These are phyloP conservation scores for Schizothecium vesticola DNA, from an alignment of 495 filamentous ascomycete genomes.

Conservation along the genomic window DNA sequence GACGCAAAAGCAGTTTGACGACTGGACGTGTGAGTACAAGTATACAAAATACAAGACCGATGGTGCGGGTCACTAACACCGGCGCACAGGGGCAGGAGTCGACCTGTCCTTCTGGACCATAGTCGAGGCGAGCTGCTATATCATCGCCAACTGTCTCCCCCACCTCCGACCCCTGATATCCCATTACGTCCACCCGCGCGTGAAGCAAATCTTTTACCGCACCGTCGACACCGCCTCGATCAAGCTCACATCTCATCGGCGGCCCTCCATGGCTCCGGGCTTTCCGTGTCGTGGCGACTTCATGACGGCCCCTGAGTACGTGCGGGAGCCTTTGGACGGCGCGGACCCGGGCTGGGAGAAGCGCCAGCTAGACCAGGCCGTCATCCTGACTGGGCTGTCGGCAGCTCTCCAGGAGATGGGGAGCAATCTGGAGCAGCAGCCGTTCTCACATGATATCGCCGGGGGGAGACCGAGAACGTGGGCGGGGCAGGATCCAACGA, in stretches of 20 bases:
- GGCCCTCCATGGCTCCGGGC: not conserved
- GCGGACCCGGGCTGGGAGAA: not conserved
- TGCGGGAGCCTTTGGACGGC: not conserved
- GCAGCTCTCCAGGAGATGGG: not conserved
- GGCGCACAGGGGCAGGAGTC: slow-evolving; percentile 5
- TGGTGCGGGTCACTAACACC: not conserved
- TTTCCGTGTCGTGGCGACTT: not conserved
- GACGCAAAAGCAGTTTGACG: not conserved
- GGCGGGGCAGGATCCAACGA: not conserved
- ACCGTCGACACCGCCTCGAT: slow-evolving; percentile 1
- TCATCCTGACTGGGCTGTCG: not conserved
- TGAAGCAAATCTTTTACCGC: slow-evolving; percentile 5
- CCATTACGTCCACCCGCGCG: slow-evolving; percentile 3
- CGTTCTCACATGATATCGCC: not conserved
- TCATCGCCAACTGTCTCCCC: slow-evolving; percentile 13
- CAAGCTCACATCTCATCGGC: not conserved
- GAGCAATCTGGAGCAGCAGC: not conserved
- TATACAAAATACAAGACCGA: not conserved
- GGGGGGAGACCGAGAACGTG: not conserved
- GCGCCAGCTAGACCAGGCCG: not conserved
- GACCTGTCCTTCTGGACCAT: slow-evolving; percentile 12
- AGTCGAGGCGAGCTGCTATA: slow-evolving; percentile 14
- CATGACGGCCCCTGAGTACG: not conserved
- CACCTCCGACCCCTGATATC: slow-evolving; percentile 12
- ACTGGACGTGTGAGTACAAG: slow-evolving; percentile 10